Evolutionary conservation across 164 flowering plant genomes (phyloP).

Genomic region (Tetrastigma voinierianum): DNA sequence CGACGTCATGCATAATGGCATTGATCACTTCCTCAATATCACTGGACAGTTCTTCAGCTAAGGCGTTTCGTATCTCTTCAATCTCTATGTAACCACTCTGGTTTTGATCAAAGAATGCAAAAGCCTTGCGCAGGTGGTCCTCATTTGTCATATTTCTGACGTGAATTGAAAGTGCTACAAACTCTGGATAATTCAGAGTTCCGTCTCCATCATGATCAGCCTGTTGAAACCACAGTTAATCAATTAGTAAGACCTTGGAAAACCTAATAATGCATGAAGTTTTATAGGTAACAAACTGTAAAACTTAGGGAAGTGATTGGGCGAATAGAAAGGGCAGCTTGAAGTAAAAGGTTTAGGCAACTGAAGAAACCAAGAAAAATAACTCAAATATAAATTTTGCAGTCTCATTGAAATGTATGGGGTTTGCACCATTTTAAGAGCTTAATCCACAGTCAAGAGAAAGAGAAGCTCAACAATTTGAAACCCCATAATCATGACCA

Average conservation of each 20-base stretch:
- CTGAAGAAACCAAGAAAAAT: too few relatives aligned
- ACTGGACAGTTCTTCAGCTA: slow-evolving; percentile 44
- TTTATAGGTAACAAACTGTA: neutral
- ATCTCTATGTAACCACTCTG: slow-evolving; percentile 61
- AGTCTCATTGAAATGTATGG: neutral
- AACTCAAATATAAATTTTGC: neutral
- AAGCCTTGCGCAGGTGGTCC: slow-evolving; percentile 69
- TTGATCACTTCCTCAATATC: slow-evolving; percentile 46
- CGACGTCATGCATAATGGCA: slow-evolving; percentile 72
- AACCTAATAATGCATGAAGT: neutral
- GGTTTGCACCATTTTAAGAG: neutral
- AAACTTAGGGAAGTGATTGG: neutral
- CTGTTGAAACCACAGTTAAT: slow-evolving; percentile 26
- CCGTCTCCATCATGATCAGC: slow-evolving; percentile 69
- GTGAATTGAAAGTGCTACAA: slow-evolving; percentile 60
- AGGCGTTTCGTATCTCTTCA: slow-evolving; percentile 51
- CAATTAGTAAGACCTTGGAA: neutral
- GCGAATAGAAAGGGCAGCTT: neutral
- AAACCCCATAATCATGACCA: neutral
- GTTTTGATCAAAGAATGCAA: slow-evolving; percentile 54
- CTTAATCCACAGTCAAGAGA: neutral
- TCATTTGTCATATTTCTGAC: slow-evolving; percentile 58
- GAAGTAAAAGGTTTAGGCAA: neutral
- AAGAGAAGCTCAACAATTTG: neutral
- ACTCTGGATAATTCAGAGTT: slow-evolving; percentile 54